A percentile compares a stretch with the other conserved stretches of the same genome.
phyloP scores from a whole-genome alignment of 345 rosid species.

The Fremontodendron californicum region DNA sequence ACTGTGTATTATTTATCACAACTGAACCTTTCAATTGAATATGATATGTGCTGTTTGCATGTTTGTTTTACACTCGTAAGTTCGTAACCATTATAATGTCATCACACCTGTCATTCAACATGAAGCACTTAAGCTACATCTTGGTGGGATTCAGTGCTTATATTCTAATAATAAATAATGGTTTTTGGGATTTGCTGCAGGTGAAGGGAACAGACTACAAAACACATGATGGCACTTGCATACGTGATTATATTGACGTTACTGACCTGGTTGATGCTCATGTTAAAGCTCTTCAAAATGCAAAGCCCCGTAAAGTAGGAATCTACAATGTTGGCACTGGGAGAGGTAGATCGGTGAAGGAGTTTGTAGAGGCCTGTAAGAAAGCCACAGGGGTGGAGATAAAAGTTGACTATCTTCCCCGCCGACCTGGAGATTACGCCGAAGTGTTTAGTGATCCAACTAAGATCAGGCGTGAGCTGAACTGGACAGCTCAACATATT shows the following conservation, averaged over 20 bases:
- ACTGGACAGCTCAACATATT: conserved; percentile 85
- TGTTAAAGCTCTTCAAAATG: conserved; percentile 87
- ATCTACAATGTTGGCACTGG: conserved; percentile 99
- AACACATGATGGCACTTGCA: conserved; percentile 88
- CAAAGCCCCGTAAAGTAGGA: conserved; percentile 66
- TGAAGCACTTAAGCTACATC: neutral
- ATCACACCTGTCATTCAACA: neutral
- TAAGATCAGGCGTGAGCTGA: conserved; percentile 63
- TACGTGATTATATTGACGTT: conserved; percentile 94
- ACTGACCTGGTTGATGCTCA: conserved; percentile 98
- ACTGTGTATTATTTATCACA: neutral
- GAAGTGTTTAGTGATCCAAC: conserved; percentile 91
- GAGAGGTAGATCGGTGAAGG: conserved; percentile 90
- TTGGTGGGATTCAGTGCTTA: neutral
- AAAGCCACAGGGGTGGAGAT: conserved; percentile 77
- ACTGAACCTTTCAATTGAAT: neutral
- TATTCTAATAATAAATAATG: neutral
- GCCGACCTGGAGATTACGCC: conserved; percentile 94
- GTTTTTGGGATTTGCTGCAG: conserved; percentile 32
- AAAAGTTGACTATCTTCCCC: conserved; percentile 70
- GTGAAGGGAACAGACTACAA: conserved; percentile 94
- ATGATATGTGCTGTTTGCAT: neutral
- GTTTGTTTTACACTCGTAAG: neutral
- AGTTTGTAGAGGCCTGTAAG: conserved; percentile 98
- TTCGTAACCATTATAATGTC: neutral